Evolutionary conservation across 345 rosid genomes (phyloP), one percentile per base, ranked within the genome.

Genomic region (Arabidopsis suecica): DNA sequence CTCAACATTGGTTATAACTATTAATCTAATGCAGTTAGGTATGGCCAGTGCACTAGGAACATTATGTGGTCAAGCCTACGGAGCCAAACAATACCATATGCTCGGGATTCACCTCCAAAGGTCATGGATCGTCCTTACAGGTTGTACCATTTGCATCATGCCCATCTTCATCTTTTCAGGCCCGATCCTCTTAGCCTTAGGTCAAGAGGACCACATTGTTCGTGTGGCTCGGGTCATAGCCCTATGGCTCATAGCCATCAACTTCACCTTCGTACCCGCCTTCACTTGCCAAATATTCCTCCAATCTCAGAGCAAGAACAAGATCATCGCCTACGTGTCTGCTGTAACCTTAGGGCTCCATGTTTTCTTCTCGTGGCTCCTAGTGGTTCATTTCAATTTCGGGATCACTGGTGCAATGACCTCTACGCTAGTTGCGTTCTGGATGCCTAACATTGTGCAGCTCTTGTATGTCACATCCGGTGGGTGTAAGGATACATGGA

Each of bases 31-130:
- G 82, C 86, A 92, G 96, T 67, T 90, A 53, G 98, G 96, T 2
- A 93, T 90, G 98, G 87, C 96, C 5, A 88, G 94, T 57, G 96
- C 89, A 30, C 59, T 87, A 63, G 91, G 90, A 79, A 93, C 96
- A 10, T 71, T 93, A 12, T 93, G 98, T 42, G 98, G 98, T 50
- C 94, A 93, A 82, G 84, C 96, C 5, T 93, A 54, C 5, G 91
- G 98, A 5, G 93, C 96, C n/a, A 82, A 83, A 78, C 96, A 86
- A 34, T 68, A 87, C 71, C 93, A 87, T 75, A 90, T 90, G 98
- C 85, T 87, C 0, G 98, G 96, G 49, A 58, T 93, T 23, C 87
- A 90, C 76, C 91, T 93, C 20, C 98, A 93, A 72, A 72, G 98
- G 49, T 93, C 96, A 9, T 93, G 96, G 98, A 76, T 86, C 47